Conservation (phyloP, 805 yeast species). For the Saccharomyces paradoxus region DNA sequence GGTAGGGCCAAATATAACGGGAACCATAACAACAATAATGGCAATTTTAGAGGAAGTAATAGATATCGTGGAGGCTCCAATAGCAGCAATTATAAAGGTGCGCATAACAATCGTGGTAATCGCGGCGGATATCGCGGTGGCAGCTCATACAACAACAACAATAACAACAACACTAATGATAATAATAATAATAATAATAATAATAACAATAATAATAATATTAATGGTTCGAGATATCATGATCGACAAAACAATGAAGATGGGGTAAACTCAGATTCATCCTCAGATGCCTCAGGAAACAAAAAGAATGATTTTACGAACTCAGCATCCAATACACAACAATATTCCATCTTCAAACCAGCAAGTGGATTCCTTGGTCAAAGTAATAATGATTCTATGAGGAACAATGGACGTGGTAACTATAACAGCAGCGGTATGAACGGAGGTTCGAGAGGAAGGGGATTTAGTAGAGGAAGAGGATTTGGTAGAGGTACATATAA, state of each 20-base stretch:
- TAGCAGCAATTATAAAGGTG: constrained; percentile 2
- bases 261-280: neutral
- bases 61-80: constrained; percentile 1
- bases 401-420: constrained; percentile 15
- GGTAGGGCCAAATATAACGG: neutral
- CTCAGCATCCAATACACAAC: constrained; percentile 7
- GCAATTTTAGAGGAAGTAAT: neutral
- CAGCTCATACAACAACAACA: constrained; percentile 1
- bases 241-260: neutral
- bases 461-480: neutral
- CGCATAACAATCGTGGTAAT: constrained; percentile 4
- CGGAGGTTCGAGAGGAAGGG: neutral
- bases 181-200: neutral
- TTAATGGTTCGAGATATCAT: constrained; percentile 3
- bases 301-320: neutral
- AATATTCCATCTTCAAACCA: constrained; percentile 26
- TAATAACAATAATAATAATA: neutral
- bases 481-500: neutral
- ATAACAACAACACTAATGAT: neutral
- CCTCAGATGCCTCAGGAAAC: neutral
- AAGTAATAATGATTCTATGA: constrained; percentile 5
- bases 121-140: constrained; percentile 8
- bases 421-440: constrained; percentile 1
- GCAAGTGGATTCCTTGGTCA: constrained; percentile 27
- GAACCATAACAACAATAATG: neutral